A percentile compares a stretch with the other conserved stretches of the same genome.
phyloP scores from a whole-genome alignment of 176 grass and related monocot genomes.

The Coix lacrymajobi region DNA sequence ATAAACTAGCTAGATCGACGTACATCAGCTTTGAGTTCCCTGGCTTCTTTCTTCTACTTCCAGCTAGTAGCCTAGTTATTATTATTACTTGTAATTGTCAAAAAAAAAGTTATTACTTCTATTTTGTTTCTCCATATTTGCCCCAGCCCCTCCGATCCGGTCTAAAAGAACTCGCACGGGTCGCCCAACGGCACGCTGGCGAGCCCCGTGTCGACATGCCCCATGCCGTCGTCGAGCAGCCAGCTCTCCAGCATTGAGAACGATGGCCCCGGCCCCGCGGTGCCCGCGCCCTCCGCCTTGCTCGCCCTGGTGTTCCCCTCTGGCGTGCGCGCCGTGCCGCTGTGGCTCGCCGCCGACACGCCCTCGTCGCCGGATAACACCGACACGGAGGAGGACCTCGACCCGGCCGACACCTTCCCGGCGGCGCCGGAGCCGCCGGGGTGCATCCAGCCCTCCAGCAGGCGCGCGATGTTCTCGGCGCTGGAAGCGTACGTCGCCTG shows the following conservation, averaged over 20 bases:
- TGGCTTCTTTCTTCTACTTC: constrained; percentile 19
- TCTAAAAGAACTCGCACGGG: constrained; percentile 53
- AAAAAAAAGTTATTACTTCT: neutral
- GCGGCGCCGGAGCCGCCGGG: neutral
- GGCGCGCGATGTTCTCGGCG: constrained; percentile 68
- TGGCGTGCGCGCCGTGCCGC: constrained; percentile 16
- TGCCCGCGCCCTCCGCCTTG: constrained; percentile 13
- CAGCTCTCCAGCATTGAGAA: constrained; percentile 74
- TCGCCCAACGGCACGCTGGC: constrained; percentile 52
- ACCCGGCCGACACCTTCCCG: constrained; percentile 9
- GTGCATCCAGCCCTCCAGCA: constrained; percentile 74
- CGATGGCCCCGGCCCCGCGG: neutral
- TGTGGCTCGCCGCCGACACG: constrained; percentile 37
- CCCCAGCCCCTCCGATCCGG: neutral
- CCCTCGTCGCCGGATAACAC: constrained; percentile 31
- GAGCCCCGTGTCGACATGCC: constrained; percentile 45
- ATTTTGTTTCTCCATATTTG: neutral
- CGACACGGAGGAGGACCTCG: constrained; percentile 10
- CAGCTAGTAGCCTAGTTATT: too few relatives aligned
- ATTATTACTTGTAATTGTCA: too few relatives aligned
- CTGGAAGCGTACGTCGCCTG: constrained; percentile 58
- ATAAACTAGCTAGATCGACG: neutral
- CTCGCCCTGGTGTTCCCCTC: constrained; percentile 19
- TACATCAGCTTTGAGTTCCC: neutral
- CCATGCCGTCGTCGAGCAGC: constrained; percentile 69